A percentile compares a stretch with the other conserved stretches of the same genome.
Conservation (phyloP, 2,329 filamentous ascomycete species). For the Diplodia sapinea region DNA sequence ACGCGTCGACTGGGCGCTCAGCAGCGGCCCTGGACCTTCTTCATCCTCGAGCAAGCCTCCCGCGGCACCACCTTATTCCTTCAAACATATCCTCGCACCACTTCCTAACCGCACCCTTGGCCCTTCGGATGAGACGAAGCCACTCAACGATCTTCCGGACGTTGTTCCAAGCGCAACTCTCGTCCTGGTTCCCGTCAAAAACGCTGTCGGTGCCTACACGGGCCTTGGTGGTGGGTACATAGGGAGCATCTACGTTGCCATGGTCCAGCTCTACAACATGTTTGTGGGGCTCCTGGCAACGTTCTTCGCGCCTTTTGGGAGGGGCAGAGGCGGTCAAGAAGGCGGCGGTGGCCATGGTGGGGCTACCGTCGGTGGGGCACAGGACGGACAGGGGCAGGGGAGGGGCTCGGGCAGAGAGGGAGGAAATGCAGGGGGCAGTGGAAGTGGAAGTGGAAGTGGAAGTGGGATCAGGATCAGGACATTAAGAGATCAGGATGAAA, state of each 20-base stretch:
- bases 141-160: constrained; percentile 68
- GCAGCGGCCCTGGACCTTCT: constrained; percentile 31
- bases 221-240: constrained; percentile 37
- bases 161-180: constrained; percentile 81
- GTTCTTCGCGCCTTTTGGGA: constrained; percentile 27
- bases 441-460: constrained; percentile 27
- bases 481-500: constrained; percentile 52
- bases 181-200: constrained; percentile 74
- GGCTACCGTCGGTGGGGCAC: background rate
- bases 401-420: constrained; percentile 37
- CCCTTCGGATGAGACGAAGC: constrained; percentile 73
- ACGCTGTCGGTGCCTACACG: constrained; percentile 65
- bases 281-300: constrained; percentile 28
- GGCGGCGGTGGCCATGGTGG: background rate
- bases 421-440: constrained; percentile 7
- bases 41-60: constrained; percentile 38
- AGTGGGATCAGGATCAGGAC: constrained; percentile 50
- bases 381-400: constrained; percentile 39
- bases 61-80: constrained; percentile 68
- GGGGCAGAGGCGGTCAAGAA: constrained; percentile 16
- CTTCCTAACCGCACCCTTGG: constrained; percentile 76
- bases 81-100: constrained; percentile 83
- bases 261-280: constrained; percentile 16
- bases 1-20: constrained; percentile 73
- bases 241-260: constrained; percentile 29